These are phyloP conservation scores for Populus davidiana DNA, from an alignment of 345 rosid species.

Conservation along the genomic window DNA sequence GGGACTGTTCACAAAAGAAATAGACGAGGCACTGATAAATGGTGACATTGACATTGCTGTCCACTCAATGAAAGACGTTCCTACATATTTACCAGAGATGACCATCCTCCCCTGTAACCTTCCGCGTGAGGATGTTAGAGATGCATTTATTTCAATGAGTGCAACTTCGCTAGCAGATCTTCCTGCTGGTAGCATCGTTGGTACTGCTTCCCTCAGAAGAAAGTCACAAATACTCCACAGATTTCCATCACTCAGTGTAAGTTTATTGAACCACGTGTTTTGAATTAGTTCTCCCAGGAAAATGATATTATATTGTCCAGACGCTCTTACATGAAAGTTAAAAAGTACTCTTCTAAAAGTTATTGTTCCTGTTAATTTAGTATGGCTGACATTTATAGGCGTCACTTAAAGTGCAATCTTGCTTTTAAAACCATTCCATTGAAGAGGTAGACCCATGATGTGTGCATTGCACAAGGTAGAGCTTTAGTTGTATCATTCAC, in stretches of 20 bases:
- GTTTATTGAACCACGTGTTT: slow-evolving; percentile 6
- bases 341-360: not conserved
- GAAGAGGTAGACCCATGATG: not conserved
- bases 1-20: slow-evolving; percentile 94
- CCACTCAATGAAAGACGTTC: slow-evolving; percentile 99
- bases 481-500: too few species aligned
- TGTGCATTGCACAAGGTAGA: too few species aligned
- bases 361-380: not conserved
- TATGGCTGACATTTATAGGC: not conserved
- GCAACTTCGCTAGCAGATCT: slow-evolving; percentile 72
- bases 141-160: slow-evolving; percentile 73
- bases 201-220: slow-evolving; percentile 96
- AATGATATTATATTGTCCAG: not conserved
- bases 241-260: slow-evolving; percentile 74
- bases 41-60: slow-evolving; percentile 95
- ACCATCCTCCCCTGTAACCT: slow-evolving; percentile 87
- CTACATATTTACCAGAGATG: slow-evolving; percentile 83
- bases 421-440: not conserved
- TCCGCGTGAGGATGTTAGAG: slow-evolving; percentile 91
- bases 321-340: not conserved
- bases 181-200: slow-evolving; percentile 80
- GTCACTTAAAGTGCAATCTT: not conserved
- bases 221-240: slow-evolving; percentile 90
- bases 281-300: not conserved
- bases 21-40: slow-evolving; percentile 82